These are phyloP conservation scores for Inonotus obliquus DNA, from an alignment of 1,284 basidiomycete genomes.

Conservation along the genomic window DNA sequence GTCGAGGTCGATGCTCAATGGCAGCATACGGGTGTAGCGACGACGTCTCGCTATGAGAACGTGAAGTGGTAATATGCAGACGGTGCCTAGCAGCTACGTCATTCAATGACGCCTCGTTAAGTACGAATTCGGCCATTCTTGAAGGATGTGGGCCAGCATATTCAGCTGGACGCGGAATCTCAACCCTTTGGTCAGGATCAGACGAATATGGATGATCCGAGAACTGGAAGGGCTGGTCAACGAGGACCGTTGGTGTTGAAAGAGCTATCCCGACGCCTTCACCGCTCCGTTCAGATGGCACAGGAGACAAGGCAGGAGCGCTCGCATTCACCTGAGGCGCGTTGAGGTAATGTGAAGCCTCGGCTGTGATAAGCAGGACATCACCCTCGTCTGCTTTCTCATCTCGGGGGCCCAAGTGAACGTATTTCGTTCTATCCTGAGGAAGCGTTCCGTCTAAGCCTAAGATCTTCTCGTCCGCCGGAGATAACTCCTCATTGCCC, in stretches of 20 bases:
- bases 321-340: not conserved
- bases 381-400: constrained; percentile 12
- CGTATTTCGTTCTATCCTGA: constrained; percentile 42
- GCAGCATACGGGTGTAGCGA: constrained; percentile 33
- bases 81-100: constrained; percentile 44
- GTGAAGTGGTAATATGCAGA: constrained; percentile 32
- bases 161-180: constrained; percentile 27
- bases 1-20: constrained; percentile 11
- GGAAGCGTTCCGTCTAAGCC: constrained; percentile 36
- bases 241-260: constrained; percentile 47
- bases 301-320: constrained; percentile 5
- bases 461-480: constrained; percentile 29
- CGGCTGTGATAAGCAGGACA: constrained; percentile 15
- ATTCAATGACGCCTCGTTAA: constrained; percentile 25
- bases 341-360: not conserved
- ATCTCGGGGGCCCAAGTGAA: constrained; percentile 31
- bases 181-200: constrained; percentile 26
- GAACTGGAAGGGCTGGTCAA: constrained; percentile 33
- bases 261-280: constrained; percentile 54
- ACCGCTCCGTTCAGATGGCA: constrained; percentile 31
- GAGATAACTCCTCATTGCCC: constrained; percentile 22
- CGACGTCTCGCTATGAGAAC: constrained; percentile 22
- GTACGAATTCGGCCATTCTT: constrained; percentile 18
- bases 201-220: constrained; percentile 55
- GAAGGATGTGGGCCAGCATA: constrained; percentile 47